Conservation (phyloP, 2,329 filamentous ascomycete species). For the Berkeleyomyces basicola region DNA sequence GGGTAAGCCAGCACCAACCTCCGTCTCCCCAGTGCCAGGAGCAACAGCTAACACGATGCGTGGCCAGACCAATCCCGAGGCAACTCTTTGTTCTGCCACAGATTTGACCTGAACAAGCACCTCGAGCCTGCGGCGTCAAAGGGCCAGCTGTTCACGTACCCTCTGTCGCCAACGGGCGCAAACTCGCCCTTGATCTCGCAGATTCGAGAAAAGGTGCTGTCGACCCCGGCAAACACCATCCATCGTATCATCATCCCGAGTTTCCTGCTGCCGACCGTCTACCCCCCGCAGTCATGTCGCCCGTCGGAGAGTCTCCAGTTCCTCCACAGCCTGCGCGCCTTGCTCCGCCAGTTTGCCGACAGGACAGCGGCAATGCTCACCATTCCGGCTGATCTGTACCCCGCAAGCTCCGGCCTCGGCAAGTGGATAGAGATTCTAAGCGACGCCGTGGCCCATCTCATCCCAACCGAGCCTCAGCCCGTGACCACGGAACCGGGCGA, state of each 20-base stretch:
- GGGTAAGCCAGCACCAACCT: slow-evolving; percentile 34
- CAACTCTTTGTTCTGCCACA: slow-evolving; percentile 45
- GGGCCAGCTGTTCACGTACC: slow-evolving; percentile 30
- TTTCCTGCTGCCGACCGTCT: slow-evolving; percentile 73
- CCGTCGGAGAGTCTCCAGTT: slow-evolving; percentile 65
- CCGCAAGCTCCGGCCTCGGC: slow-evolving; percentile 56
- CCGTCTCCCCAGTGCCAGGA: not conserved
- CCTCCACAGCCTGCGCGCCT: slow-evolving; percentile 56
- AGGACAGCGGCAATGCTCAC: slow-evolving; percentile 59
- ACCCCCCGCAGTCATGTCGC: slow-evolving; percentile 50
- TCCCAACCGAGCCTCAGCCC: slow-evolving; percentile 10
- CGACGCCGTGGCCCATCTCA: slow-evolving; percentile 73
- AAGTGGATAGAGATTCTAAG: slow-evolving; percentile 73
- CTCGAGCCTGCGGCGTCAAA: slow-evolving; percentile 33
- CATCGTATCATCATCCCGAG: slow-evolving; percentile 77
- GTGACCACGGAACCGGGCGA: slow-evolving; percentile 6
- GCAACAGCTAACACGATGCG: not conserved
- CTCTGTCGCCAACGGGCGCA: not conserved
- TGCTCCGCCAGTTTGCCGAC: slow-evolving; percentile 51
- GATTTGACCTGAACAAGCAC: slow-evolving; percentile 54
- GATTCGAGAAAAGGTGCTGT: slow-evolving; percentile 37
- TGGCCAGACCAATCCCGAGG: slow-evolving; percentile 13
- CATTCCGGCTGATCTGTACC: slow-evolving; percentile 64
- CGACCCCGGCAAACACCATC: slow-evolving; percentile 41
- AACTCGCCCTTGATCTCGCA: slow-evolving; percentile 40